Evolutionary conservation across 805 yeast species (phyloP).

Genomic region (Teunomyces gatunensis): DNA sequence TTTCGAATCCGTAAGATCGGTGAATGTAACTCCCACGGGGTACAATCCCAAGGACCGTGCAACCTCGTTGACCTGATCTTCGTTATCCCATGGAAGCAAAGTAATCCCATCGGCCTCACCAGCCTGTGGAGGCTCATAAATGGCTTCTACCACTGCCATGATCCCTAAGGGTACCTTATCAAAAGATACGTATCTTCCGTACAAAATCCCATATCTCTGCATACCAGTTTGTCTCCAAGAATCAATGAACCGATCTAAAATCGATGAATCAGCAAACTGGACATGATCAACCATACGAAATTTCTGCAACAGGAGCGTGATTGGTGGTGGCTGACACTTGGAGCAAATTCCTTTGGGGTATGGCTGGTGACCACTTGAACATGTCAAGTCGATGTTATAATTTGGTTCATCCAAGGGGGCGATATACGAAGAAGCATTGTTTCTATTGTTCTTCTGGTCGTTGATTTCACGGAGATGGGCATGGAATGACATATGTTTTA

Average conservation of each 20-base stretch:
- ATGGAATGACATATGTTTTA: conserved; percentile 87
- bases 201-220: conserved; percentile 82
- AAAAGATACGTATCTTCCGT: conserved; percentile 77
- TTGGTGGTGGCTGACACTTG: conserved; percentile 94
- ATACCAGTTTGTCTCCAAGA: conserved; percentile 87
- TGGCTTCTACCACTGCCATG: conserved; percentile 90
- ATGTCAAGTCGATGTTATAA: conserved; percentile 60
- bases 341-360: conserved; percentile 96
- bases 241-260: conserved; percentile 82
- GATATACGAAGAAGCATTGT: conserved; percentile 61
- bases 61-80: conserved; percentile 49
- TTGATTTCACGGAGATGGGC: conserved; percentile 74
- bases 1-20: conserved; percentile 88
- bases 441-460: conserved; percentile 60
- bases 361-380: conserved; percentile 82
- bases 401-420: conserved; percentile 75
- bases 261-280: conserved; percentile 72
- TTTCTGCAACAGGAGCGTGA: conserved; percentile 83
- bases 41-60: conserved; percentile 60
- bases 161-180: conserved; percentile 88
- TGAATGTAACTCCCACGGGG: conserved; percentile 81
- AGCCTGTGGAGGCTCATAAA: conserved; percentile 88
- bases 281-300: conserved; percentile 98
- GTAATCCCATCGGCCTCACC: conserved; percentile 86
- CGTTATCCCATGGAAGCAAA: conserved; percentile 54